These are phyloP conservation scores for Dryas octopetala DNA, from an alignment of 306 rosid genomes.

Conservation along the genomic window DNA sequence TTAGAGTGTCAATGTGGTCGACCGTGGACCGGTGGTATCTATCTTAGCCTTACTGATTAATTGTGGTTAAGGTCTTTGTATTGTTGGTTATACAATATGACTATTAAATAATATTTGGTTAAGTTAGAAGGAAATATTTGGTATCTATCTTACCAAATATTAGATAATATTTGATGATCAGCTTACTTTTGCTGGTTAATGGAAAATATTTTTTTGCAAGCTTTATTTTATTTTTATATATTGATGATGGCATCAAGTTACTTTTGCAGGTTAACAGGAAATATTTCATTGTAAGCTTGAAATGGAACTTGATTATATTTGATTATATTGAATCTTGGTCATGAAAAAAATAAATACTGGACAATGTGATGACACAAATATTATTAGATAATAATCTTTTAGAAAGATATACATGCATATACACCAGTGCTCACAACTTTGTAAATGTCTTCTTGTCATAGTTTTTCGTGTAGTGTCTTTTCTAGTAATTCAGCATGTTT, in stretches of 20 bases:
- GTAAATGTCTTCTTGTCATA: neutral
- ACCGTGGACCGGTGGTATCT: neutral
- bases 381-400: neutral
- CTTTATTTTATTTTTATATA: neutral
- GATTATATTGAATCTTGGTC: neutral
- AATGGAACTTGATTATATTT: neutral
- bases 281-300: neutral
- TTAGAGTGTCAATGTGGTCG: neutral
- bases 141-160: neutral
- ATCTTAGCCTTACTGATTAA: neutral
- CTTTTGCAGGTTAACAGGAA: neutral
- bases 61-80: neutral
- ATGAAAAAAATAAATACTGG: neutral
- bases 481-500: constrained; percentile 10
- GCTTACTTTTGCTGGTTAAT: no score
- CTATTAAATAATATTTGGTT: neutral
- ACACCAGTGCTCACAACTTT: neutral
- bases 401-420: neutral
- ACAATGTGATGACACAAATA: neutral
- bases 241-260: neutral
- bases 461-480: constrained; percentile 2
- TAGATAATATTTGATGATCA: no score
- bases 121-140: neutral
- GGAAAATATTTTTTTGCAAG: no score
- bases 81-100: neutral